These are phyloP conservation scores for Pythium sukuiense DNA, from an alignment of 352 stramenopile species.

Conservation along the genomic window DNA sequence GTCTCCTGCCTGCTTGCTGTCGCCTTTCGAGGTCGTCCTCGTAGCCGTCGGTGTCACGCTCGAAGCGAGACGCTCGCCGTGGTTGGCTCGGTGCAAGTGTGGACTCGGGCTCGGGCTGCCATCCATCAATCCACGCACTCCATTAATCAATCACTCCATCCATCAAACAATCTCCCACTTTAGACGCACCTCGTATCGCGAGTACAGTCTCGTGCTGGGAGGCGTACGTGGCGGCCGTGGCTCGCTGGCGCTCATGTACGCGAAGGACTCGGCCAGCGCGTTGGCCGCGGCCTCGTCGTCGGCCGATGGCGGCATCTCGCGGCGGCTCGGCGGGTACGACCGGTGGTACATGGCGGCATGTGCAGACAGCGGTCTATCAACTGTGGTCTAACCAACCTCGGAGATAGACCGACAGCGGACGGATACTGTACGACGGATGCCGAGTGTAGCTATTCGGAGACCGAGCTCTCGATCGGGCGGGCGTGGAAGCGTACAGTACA, in stretches of 20 bases:
- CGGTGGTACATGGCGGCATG: constrained; percentile 22
- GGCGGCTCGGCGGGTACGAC: constrained; percentile 20
- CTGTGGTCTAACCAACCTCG: background rate
- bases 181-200: constrained; percentile 22
- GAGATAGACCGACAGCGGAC: background rate
- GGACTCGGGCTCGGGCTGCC: background rate
- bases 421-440: background rate
- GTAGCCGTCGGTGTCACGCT: background rate
- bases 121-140: background rate
- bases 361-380: background rate
- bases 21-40: background rate
- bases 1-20: constrained; percentile 1
- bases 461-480: background rate
- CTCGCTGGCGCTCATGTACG: constrained; percentile 25
- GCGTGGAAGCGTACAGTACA: background rate
- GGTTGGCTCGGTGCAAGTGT: background rate
- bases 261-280: constrained; percentile 23
- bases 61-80: background rate
- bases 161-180: background rate
- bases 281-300: constrained; percentile 10
- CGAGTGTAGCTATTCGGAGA: background rate
- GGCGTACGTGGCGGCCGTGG: constrained; percentile 22
- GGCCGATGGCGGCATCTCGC: constrained; percentile 12
- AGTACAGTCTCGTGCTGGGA: constrained; percentile 17
- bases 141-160: background rate